Evolutionary conservation across 306 rosid genomes (phyloP), one percentile per base, ranked within the genome.

Genomic region (Cicer arietinum): DNA sequence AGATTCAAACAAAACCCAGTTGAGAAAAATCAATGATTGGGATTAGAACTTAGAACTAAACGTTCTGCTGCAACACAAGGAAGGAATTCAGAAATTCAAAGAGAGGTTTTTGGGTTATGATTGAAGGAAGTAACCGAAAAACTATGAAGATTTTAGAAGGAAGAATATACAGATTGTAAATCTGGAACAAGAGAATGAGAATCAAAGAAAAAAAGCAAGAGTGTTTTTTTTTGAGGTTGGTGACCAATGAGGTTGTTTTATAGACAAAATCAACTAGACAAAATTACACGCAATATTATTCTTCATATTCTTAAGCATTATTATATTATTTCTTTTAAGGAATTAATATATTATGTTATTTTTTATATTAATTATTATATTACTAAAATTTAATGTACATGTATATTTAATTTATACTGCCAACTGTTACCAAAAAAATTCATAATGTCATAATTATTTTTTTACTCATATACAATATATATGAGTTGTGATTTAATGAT

Each of bases 1-100:
- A 22, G 39, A 16, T 25, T 71, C 72, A 70, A 79, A 79, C 60
- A 69, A 71, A 57, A 75, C 67, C 84, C 78, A 43, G 72, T 58
- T 79, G 72, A 17, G 43, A 30, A 50, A 69, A 81, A 58, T 74
- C 16, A 68, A 73, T 10, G 54, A 68, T 6, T 14, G 74, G 74
- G 67, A 42, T 67, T 6, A 59, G 67, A 76, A 75, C 13, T 81
- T 6, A 59, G 67, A 76, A 75, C 13, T 81, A 43, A 62, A 30
- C 62, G 35, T 45, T 67, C 39, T 76, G 57, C 59, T 7, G 10
- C 35, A 50, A 43, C 76, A 47, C 6, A 69, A 71, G 43, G 52
- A 35, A 13, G 1, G 4, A 72, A 77, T 84, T 44, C 44, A 48
- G 45, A n/a, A 61, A 74, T 59, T 80, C 25, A 42, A 1, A 1